phyloP scores from a whole-genome alignment of 257 asterid genomes.

The Scutellaria galericulata region DNA sequence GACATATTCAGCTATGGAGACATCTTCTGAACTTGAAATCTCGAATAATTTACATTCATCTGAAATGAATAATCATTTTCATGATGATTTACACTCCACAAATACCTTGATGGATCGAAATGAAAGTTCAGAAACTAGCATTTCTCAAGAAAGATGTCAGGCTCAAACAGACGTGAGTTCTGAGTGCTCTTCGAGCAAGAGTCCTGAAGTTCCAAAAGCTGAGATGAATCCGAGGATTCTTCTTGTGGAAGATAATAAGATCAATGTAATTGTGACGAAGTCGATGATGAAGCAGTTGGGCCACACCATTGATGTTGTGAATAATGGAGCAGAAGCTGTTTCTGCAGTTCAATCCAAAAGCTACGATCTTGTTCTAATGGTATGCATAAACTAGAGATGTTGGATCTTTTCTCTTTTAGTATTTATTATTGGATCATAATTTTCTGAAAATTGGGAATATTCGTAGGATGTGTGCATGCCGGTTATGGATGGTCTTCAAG shows the following conservation, averaged over 20 bases:
- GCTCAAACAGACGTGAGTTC: slow-evolving; percentile 40
- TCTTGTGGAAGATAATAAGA: slow-evolving; percentile 85
- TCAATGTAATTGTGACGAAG: slow-evolving; percentile 75
- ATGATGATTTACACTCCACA: slow-evolving; percentile 28
- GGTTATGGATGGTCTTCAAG: slow-evolving; percentile 89
- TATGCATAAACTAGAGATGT: slow-evolving; percentile 30
- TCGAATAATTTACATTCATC: slow-evolving; percentile 34
- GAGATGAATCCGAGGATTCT: slow-evolving; percentile 68
- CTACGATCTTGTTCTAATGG: slow-evolving; percentile 84
- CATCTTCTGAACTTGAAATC: slow-evolving; percentile 43
- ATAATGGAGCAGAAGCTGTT: slow-evolving; percentile 86
- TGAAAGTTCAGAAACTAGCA: slow-evolving; percentile 38
- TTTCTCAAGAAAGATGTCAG: slow-evolving; percentile 37
- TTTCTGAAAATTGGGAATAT: slow-evolving; percentile 20
- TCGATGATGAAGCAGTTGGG: slow-evolving; percentile 95
- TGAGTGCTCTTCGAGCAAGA: slow-evolving; percentile 56
- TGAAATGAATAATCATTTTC: slow-evolving; percentile 29
- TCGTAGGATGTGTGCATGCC: slow-evolving; percentile 95
- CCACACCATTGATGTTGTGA: slow-evolving; percentile 65
- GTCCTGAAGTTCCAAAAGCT: slow-evolving; percentile 38
- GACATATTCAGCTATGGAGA: slow-evolving; percentile 48
- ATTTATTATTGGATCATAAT: slow-evolving; percentile 17
- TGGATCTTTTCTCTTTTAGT: background rate
- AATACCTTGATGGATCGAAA: slow-evolving; percentile 12
- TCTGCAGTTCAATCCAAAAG: slow-evolving; percentile 56